Evolutionary conservation across 352 stramenopile genomes (phyloP).

Genomic region (Globisporangium heterothallicum): DNA sequence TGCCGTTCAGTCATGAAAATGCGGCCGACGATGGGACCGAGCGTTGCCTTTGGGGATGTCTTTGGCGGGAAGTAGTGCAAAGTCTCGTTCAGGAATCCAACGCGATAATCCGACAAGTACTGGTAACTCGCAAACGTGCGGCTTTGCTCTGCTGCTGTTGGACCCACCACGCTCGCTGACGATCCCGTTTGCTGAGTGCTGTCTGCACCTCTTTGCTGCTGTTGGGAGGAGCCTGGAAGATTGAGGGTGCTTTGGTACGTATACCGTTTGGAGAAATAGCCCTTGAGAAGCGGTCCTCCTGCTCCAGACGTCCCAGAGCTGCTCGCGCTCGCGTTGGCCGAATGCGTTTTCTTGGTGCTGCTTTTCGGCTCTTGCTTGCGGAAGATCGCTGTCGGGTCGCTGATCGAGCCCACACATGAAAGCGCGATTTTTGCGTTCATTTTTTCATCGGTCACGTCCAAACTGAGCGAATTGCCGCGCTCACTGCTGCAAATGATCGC

Average conservation of each 20-base stretch:
- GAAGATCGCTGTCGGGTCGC: conserved; percentile 22
- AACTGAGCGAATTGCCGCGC: conserved; percentile 31
- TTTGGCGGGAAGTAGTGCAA: conserved; percentile 47
- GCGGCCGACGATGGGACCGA: conserved; percentile 56
- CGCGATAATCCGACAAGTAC: conserved; percentile 52
- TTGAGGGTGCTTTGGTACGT: conserved; percentile 36
- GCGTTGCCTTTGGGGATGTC: conserved; percentile 27
- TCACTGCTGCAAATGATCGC: conserved; percentile 37
- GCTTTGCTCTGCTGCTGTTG: background rate
- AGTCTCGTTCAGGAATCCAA: conserved; percentile 43
- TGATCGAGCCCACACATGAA: conserved; percentile 54
- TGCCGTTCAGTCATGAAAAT: conserved; percentile 18
- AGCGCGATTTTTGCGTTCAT: conserved; percentile 41
- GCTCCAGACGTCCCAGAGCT: background rate
- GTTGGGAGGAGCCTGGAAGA: background rate
- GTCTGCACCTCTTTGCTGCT: no score
- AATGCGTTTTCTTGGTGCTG: background rate
- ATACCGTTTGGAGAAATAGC: conserved; percentile 72
- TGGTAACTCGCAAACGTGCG: conserved; percentile 47
- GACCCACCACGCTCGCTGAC: background rate
- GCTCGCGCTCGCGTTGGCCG: no score
- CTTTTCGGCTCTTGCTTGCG: conserved; percentile 17
- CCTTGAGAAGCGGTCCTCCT: conserved; percentile 20
- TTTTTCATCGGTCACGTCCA: conserved; percentile 59
- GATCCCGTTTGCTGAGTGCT: background rate